Percentiles rank a stretch among this genome's conserved stretches.
Evolutionary conservation across 225 moss, liverwort and hornwort genomes (phyloP).

Genomic region (Bryum argenteum): DNA sequence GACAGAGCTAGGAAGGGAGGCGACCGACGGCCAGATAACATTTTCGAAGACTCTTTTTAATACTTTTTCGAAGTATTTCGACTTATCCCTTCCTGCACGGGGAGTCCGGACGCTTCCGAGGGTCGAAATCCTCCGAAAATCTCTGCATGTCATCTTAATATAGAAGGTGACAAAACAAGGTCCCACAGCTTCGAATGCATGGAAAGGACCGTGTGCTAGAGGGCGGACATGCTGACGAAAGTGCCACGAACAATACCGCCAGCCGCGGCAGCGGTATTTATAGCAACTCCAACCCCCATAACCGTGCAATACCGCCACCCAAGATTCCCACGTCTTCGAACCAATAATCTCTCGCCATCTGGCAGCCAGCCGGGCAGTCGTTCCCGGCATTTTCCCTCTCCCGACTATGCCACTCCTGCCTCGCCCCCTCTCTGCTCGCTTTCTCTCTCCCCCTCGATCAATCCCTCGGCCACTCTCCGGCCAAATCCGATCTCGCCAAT

Average conservation of each 20-base stretch:
- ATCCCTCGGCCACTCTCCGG: background rate
- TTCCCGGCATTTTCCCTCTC: background rate
- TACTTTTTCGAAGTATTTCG: no score
- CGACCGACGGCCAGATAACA: no score
- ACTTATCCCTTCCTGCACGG: no score
- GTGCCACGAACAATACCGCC: background rate
- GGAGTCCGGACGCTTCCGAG: no score
- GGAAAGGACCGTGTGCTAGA: background rate
- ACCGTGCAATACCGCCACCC: background rate
- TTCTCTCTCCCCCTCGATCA: background rate
- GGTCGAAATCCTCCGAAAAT: no score
- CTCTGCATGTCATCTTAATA: no score
- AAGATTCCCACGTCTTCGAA: background rate
- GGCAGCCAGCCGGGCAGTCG: slow-evolving; percentile 7
- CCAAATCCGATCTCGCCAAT: background rate
- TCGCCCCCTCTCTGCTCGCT: background rate
- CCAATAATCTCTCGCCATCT: background rate
- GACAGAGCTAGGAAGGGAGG: no score
- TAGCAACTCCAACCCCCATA: background rate
- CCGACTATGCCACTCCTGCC: background rate
- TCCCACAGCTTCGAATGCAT: no score
- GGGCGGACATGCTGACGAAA: background rate
- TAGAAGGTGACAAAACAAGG: no score
- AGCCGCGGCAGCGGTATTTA: slow-evolving; percentile 5
- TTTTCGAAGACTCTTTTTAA: no score